phyloP scores from a whole-genome alignment of 1,139 yeast species.

The Geotrichum restrictum region DNA sequence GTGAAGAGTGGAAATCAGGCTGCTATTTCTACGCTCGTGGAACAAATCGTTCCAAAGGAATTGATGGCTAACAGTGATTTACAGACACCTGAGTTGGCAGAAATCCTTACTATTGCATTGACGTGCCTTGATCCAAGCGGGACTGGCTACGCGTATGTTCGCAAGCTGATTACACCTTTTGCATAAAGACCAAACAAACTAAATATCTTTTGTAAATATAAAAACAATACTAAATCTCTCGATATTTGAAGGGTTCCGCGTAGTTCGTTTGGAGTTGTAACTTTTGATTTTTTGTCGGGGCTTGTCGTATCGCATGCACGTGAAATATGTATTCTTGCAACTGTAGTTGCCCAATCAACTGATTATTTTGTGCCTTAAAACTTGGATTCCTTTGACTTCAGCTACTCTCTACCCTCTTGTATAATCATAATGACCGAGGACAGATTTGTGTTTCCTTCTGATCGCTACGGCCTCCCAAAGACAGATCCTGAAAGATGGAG shows the following conservation, averaged over 20 bases:
- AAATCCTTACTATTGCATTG: constrained; percentile 26
- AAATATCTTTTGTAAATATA: constrained; percentile 1
- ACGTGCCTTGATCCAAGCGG: constrained; percentile 28
- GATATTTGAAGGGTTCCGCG: too few relatives aligned
- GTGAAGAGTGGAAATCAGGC: constrained; percentile 32
- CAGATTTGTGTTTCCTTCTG: constrained; percentile 33
- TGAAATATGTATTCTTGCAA: too few relatives aligned
- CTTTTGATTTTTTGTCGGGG: too few relatives aligned
- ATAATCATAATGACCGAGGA: constrained; percentile 1
- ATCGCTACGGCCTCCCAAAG: constrained; percentile 49
- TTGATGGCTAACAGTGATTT: constrained; percentile 16
- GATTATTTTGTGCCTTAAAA: too few relatives aligned
- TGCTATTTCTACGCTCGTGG: constrained; percentile 25
- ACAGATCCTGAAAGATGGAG: constrained; percentile 80
- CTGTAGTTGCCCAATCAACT: too few relatives aligned
- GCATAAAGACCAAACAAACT: not conserved
- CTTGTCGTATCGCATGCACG: too few relatives aligned
- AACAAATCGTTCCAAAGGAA: constrained; percentile 20
- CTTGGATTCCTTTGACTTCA: too few relatives aligned
- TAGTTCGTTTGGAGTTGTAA: too few relatives aligned
- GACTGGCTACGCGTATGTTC: constrained; percentile 26
- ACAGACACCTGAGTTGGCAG: constrained; percentile 24
- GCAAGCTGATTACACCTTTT: constrained; percentile 17
- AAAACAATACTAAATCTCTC: too few relatives aligned
- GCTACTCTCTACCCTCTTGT: too few relatives aligned